Evolutionary conservation across 106 monocot genomes (phyloP), one percentile per base, ranked within the genome.

Genomic region (Iris macrosiphon): DNA sequence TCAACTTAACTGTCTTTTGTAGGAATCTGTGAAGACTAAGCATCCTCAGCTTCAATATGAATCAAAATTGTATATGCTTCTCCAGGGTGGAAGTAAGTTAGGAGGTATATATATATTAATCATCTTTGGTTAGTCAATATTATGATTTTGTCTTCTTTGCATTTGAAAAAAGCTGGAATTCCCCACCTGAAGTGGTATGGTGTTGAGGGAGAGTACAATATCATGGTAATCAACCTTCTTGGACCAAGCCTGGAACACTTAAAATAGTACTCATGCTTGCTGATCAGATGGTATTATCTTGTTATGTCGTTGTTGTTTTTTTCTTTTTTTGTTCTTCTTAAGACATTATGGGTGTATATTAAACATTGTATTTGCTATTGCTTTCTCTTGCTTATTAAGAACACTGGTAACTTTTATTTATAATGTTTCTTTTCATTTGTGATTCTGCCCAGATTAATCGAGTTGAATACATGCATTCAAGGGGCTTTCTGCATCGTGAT

Each of bases 231-330:
- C 40, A 71, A 77, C 21, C 77, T 77, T 49, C 71, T 77, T 62
- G 77, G 71, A 4, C 77, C 77, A n/a, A 77, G 77, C 29, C 40
- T 77, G 25, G 77, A 77, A 59, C 79, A 38, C 42, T 92, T 55
- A 92, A 92, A 67, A 86, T 79, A 40, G 86, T 92, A 14, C 82
- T 92, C 45, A 92, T 92, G 92, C 85, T 92, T 62, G 92, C 92
- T 24, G 92, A 92, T 76, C 92, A 86, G 31, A 35, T 72, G 45
- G 81, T 76, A 67, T 64, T 63, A 49, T 20, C 2, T 39, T 4
- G 20, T 7, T 41, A 7, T 26, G 18, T 6, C n/a, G n/a, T n/a
- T n/a, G n/a, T n/a, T n/a, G n/a, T 17, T 22, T 22, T 24, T 40
- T 7, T 12, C 11, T 22, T 8, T 39, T 23, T 39, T 39, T 20